Conservation (phyloP, 768 basidiomycete species). For the Grammothele lineata region DNA sequence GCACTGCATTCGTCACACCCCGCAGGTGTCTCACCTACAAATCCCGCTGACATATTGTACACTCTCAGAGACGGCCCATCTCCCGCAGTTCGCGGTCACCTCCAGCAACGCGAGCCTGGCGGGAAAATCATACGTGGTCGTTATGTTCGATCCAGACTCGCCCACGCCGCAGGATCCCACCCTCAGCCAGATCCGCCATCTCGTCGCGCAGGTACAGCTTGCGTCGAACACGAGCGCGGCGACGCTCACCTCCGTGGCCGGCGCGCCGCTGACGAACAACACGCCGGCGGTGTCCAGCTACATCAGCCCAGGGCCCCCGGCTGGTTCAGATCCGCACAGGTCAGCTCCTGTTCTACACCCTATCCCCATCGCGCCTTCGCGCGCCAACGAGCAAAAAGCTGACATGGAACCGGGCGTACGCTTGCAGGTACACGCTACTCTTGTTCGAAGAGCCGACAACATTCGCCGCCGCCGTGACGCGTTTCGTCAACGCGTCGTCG, state of each 20-base stretch:
- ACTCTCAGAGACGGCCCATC: background rate
- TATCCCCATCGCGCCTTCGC: no score
- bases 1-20: no score
- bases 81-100: background rate
- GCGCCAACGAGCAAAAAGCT: no score
- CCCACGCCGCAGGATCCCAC: constrained; percentile 26
- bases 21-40: no score
- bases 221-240: background rate
- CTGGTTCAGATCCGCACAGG: constrained; percentile 29
- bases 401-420: no score
- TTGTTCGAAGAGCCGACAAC: background rate
- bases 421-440: background rate
- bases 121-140: constrained; percentile 21
- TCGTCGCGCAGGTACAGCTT: background rate
- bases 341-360: no score
- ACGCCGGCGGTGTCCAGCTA: constrained; percentile 26
- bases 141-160: constrained; percentile 27
- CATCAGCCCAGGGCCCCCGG: constrained; percentile 23
- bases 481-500: constrained; percentile 22
- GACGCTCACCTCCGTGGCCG: constrained; percentile 11
- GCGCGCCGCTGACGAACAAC: constrained; percentile 17
- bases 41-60: no score
- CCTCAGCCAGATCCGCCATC: constrained; percentile 22
- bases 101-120: background rate
- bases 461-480: background rate